phyloP scores from a whole-genome alignment of 768 basidiomycete genomes.

The Cystofilobasidium bisporidii region DNA sequence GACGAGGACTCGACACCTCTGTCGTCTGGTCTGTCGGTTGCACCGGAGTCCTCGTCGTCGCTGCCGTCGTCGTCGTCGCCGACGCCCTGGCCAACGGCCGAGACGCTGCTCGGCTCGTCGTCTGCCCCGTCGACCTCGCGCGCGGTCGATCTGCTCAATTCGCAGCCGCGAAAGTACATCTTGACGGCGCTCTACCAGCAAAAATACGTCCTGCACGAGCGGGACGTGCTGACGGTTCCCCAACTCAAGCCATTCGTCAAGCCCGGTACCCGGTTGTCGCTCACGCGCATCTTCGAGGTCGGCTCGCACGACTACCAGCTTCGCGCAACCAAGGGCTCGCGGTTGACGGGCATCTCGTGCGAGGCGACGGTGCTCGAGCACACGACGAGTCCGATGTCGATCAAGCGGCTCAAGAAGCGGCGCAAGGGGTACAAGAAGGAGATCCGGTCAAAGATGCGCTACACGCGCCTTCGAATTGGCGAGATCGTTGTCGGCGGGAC shows the following conservation, averaged over 20 bases:
- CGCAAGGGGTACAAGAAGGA: conserved; percentile 97
- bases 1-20: not conserved
- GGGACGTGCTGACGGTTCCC: conserved; percentile 88
- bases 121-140: not conserved
- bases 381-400: conserved; percentile 87
- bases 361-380: conserved; percentile 93
- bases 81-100: not conserved
- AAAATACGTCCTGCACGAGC: conserved; percentile 79
- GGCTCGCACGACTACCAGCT: conserved; percentile 93
- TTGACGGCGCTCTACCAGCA: conserved; percentile 76
- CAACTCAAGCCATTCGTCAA: conserved; percentile 61
- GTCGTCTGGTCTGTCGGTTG: not conserved
- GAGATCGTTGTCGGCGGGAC: conserved; percentile 46
- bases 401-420: conserved; percentile 90
- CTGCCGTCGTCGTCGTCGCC: not conserved
- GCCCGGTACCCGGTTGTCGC: conserved; percentile 71
- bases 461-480: conserved; percentile 87
- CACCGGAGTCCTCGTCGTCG: not conserved
- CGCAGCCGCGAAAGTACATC: conserved; percentile 86
- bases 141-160: conserved; percentile 39
- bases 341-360: conserved; percentile 42
- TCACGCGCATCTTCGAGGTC: conserved; percentile 83
- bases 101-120: not conserved
- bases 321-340: conserved; percentile 41
- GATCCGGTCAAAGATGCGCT: conserved; percentile 85